Evolutionary conservation across 2,329 filamentous ascomycete species (phyloP).

Genomic region (Dactylellina haptotyla): DNA sequence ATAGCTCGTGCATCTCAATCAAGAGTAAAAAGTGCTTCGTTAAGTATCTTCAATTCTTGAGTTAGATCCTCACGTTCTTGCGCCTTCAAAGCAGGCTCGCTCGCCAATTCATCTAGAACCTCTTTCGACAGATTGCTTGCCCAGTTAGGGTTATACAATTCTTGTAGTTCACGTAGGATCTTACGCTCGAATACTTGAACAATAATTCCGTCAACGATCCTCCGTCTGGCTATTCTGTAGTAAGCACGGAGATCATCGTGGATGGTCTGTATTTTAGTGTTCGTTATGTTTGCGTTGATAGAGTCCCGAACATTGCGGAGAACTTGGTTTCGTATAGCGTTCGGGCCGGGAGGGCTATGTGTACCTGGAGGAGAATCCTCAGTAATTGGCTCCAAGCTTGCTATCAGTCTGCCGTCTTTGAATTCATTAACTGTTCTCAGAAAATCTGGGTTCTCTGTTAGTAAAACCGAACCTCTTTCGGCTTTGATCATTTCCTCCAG

Average conservation of each 20-base stretch:
- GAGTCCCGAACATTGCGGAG: constrained; percentile 21
- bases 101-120: constrained; percentile 8
- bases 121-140: not conserved
- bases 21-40: no score
- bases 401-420: constrained; percentile 17
- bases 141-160: constrained; percentile 13
- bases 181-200: constrained; percentile 37
- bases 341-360: not conserved
- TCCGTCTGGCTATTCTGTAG: constrained; percentile 28
- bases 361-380: constrained; percentile 3
- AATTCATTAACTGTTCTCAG: not conserved
- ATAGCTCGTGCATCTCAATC: no score
- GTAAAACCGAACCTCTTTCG: constrained; percentile 23
- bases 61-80: no score
- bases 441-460: constrained; percentile 39
- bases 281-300: constrained; percentile 10
- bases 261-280: constrained; percentile 6
- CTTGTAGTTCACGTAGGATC: constrained; percentile 6
- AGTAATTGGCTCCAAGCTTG: constrained; percentile 12
- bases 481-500: constrained; percentile 19
- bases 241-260: constrained; percentile 33
- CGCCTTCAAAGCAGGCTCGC: constrained; percentile 15
- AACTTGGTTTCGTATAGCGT: constrained; percentile 14
- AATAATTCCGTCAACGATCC: constrained; percentile 32
- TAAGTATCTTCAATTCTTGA: no score